phyloP scores from a whole-genome alignment of 2,329 filamentous ascomycete genomes.

The Diaporthe velutina region DNA sequence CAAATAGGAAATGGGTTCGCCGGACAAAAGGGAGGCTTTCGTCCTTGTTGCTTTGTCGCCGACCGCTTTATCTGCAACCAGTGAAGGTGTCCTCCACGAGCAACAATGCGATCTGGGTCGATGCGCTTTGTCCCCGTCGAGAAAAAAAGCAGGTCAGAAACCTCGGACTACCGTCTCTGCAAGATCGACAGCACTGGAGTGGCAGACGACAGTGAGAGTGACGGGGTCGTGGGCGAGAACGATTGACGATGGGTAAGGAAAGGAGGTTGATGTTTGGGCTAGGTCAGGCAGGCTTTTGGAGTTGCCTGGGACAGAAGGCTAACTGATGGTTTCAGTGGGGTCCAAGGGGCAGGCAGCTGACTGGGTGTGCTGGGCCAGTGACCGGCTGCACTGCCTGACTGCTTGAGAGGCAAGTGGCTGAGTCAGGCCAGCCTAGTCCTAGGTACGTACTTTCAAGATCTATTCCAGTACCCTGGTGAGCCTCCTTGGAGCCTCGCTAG shows the following conservation, averaged over 20 bases:
- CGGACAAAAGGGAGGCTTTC: slow-evolving; percentile 2
- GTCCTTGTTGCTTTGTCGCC: slow-evolving; percentile 39
- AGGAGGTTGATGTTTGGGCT: slow-evolving; percentile 17
- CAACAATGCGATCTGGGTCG: slow-evolving; percentile 33
- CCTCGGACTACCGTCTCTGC: slow-evolving; percentile 35
- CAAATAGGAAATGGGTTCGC: not conserved
- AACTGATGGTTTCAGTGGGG: slow-evolving; percentile 8
- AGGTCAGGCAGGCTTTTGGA: not conserved
- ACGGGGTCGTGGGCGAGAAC: slow-evolving; percentile 31
- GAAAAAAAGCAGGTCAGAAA: slow-evolving; percentile 38
- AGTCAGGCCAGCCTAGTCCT: not conserved
- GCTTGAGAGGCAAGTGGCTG: not conserved
- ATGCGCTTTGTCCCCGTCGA: slow-evolving; percentile 36
- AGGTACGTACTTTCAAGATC: not conserved
- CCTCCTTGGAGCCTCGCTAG: no score
- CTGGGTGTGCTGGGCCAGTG: not conserved
- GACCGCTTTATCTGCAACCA: slow-evolving; percentile 38
- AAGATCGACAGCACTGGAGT: slow-evolving; percentile 5
- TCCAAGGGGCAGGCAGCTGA: not conserved
- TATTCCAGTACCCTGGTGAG: no score
- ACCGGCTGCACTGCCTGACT: not conserved
- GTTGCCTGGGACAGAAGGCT: not conserved
- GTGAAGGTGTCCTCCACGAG: slow-evolving; percentile 38
- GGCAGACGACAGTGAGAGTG: slow-evolving; percentile 25
- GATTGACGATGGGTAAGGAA: slow-evolving; percentile 34